Evolutionary conservation across 495 filamentous ascomycete genomes (phyloP).

Genomic region (Trichoderma erinaceum): DNA sequence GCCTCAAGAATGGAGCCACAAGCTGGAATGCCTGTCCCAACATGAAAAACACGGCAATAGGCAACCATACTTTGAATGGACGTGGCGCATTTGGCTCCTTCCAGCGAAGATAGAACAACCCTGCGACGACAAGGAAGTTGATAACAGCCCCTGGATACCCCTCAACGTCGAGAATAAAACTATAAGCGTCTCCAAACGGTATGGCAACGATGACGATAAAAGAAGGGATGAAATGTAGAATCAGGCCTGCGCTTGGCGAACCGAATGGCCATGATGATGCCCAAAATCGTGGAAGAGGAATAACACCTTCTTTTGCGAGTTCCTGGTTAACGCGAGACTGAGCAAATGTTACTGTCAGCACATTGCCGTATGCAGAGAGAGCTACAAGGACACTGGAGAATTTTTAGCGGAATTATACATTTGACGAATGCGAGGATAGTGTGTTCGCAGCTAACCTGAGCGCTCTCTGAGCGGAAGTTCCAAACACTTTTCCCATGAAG

Average conservation of each 20-base stretch:
- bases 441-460: not conserved
- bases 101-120: slow-evolving; percentile 39
- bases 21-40: slow-evolving; percentile 45
- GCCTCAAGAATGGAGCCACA: slow-evolving; percentile 43
- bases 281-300: slow-evolving; percentile 52
- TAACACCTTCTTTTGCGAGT: slow-evolving; percentile 58
- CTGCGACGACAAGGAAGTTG: slow-evolving; percentile 53
- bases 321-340: slow-evolving; percentile 64
- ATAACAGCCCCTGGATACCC: slow-evolving; percentile 42
- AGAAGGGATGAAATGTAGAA: slow-evolving; percentile 43
- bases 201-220: slow-evolving; percentile 42
- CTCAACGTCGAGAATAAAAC: slow-evolving; percentile 31
- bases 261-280: slow-evolving; percentile 58
- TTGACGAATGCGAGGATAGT: not conserved
- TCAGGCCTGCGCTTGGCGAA: slow-evolving; percentile 36
- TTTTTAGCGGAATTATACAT: not conserved
- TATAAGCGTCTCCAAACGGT: slow-evolving; percentile 37
- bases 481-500: slow-evolving; percentile 54
- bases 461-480: slow-evolving; percentile 27
- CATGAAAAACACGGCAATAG: slow-evolving; percentile 42
- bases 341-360: slow-evolving; percentile 38
- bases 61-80: slow-evolving; percentile 39
- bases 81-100: slow-evolving; percentile 35
- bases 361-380: slow-evolving; percentile 52
- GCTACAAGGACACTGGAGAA: slow-evolving; percentile 42